Base-by-base conservation (phyloP, 495 filamentous ascomycete species). In the Daldinia decipiens region DNA sequence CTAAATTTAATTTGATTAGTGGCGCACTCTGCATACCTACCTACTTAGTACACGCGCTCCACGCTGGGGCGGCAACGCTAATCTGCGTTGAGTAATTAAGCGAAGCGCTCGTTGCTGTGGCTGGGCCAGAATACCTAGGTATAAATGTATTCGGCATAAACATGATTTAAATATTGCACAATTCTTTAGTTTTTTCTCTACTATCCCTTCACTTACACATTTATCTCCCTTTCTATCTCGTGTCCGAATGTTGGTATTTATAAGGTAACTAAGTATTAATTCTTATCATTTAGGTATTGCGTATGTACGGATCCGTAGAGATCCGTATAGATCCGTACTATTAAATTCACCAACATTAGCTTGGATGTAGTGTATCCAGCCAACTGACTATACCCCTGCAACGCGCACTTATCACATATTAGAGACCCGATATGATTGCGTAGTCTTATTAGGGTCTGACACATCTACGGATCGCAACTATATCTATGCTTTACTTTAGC, bases 1-100 rank as follows among this genome's bases (percentile, higher is more conserved):
- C 52, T 43, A 47, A 60, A 61, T 60, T 24, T 47, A 60, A 61
- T 60, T 24, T 47, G 24, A 70, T 67, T 67, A 58, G 68, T 38
- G 53, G 56, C 57, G 57, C 43, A 61, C 51, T 65, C 65, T 65
- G 50, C 26, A 19, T 9, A 34, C n/a, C n/a, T n/a, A n/a, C n/a
- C n/a, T n/a, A n/a, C n/a, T n/a, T n/a, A n/a, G 0, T n/a, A 58
- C 62, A 58, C 62, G 51, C 68, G 51, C 57, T 66, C 54, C 53
- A 59, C 11, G 40, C 40, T 59, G 13, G 36, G 29, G 34, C 39
- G 52, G 38, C 13, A 38, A 34, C 43, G 63, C 68, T 71, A 71
- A 54, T 15, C 59, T 45, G 7, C 12, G 32, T 45, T 26, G 13
- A 58, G 68, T 32, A 71, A 71, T 67, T 54, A 45, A 67, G 36